Evolutionary conservation across 148 eudicot species (phyloP).

Genomic region (Chenopodium suecicum): DNA sequence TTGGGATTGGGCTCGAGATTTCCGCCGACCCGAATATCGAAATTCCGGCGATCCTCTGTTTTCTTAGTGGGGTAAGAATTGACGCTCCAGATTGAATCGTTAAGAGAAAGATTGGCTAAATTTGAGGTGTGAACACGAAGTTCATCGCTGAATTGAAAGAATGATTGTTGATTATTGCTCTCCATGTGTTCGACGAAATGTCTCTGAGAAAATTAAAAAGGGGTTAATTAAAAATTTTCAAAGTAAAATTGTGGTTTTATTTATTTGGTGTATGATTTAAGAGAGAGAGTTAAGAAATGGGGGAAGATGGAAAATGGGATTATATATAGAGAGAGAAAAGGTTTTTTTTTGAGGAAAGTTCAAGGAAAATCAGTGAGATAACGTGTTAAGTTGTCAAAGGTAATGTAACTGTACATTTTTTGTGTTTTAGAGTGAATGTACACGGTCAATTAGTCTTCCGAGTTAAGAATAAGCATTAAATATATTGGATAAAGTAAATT

Average conservation of each 20-base stretch:
- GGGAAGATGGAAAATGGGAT: not conserved
- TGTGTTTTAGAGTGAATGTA: too few relatives aligned
- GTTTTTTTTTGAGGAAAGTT: conserved; percentile 41
- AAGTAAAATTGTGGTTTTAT: not conserved
- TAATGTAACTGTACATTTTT: too few relatives aligned
- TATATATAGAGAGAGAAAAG: not conserved
- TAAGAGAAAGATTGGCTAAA: conserved; percentile 65
- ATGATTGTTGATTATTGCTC: conserved; percentile 57
- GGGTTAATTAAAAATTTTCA: not conserved
- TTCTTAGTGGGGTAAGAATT: conserved; percentile 45
- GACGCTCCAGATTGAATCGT: conserved; percentile 91
- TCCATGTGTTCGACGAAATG: conserved; percentile 50
- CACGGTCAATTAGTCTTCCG: too few relatives aligned
- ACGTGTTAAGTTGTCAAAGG: conserved; percentile 82
- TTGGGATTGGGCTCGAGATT: conserved; percentile 1
- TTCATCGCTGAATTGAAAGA: conserved; percentile 90
- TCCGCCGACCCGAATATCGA: conserved; percentile 65
- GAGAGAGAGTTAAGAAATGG: conserved; percentile 3
- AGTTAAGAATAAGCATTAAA: not conserved
- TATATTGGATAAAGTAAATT: too few relatives aligned
- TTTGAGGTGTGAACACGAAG: conserved; percentile 68
- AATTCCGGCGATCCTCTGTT: conserved; percentile 66
- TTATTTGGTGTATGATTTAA: not conserved
- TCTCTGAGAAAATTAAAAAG: conserved; percentile 8
- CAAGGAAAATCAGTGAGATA: conserved; percentile 41